These are phyloP conservation scores for Bidens hawaiensis DNA, from an alignment of 140 eudicot genomes.

Conservation along the genomic window DNA sequence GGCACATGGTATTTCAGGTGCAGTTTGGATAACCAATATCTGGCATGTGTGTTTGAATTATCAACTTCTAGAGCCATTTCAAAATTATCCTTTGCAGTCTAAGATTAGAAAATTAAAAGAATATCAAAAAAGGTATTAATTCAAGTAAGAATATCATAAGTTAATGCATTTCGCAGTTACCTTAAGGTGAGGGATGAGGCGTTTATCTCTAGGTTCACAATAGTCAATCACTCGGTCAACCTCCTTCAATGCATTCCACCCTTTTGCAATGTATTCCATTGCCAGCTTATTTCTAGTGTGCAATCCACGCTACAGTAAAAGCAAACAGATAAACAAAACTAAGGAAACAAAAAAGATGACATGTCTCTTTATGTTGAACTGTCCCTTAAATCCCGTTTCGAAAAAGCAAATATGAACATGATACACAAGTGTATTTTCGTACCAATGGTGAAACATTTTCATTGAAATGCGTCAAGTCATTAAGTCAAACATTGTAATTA, in stretches of 20 bases:
- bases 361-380: not conserved
- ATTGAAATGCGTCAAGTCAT: not conserved
- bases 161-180: conserved; percentile 22
- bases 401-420: not conserved
- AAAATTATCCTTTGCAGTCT: conserved; percentile 83
- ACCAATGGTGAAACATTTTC: not conserved
- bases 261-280: conserved; percentile 78
- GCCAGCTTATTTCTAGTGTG: conserved; percentile 69
- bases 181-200: conserved; percentile 88
- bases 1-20: conserved; percentile 86
- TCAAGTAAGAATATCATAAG: not conserved
- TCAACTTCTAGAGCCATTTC: conserved; percentile 91
- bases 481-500: not conserved
- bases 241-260: conserved; percentile 76
- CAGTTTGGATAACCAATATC: conserved; percentile 82
- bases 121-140: not conserved
- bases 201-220: conserved; percentile 75
- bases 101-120: conserved; percentile 3
- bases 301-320: conserved; percentile 50
- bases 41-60: conserved; percentile 79
- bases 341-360: not conserved
- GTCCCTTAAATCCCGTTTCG: not conserved
- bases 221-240: conserved; percentile 88
- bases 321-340: not conserved
- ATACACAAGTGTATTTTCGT: not conserved